A percentile compares a stretch with the other conserved stretches of the same genome.
These are phyloP conservation scores for Aspergillus wentii DNA, from an alignment of 495 filamentous ascomycete species.

Conservation along the genomic window DNA sequence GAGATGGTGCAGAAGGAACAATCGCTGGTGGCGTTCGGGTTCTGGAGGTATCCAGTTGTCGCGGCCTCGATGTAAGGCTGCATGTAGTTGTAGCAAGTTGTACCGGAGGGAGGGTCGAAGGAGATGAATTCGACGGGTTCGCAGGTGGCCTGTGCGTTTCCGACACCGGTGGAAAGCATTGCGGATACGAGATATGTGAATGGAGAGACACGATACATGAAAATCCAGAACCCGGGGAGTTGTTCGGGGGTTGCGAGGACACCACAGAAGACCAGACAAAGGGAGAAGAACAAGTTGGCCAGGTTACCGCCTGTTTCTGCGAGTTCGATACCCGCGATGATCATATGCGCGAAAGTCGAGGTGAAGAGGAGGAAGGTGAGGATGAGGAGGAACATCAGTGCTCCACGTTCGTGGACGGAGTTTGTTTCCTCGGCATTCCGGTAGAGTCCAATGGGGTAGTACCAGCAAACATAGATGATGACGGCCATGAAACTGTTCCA, in stretches of 20 bases:
- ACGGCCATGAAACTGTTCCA: constrained; percentile 65
- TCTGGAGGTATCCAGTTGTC: constrained; percentile 54
- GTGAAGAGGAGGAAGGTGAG: constrained; percentile 54
- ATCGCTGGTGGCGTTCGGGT: constrained; percentile 41
- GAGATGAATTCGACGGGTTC: constrained; percentile 50
- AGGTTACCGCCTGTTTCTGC: constrained; percentile 60
- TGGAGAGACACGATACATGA: constrained; percentile 75
- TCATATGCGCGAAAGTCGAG: constrained; percentile 61
- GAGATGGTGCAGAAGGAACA: constrained; percentile 62
- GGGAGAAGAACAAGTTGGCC: constrained; percentile 57
- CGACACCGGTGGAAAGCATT: constrained; percentile 58
- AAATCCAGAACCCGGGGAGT: constrained; percentile 75
- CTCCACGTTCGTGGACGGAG: constrained; percentile 46
- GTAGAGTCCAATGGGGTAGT: constrained; percentile 64
- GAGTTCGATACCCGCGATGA: constrained; percentile 57
- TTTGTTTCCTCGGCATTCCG: constrained; percentile 42
- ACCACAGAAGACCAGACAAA: constrained; percentile 59
- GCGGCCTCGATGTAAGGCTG: constrained; percentile 35
- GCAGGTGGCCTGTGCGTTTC: constrained; percentile 55
- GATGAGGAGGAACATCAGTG: constrained; percentile 54
- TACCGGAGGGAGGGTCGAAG: constrained; percentile 44
- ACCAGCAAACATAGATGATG: constrained; percentile 61
- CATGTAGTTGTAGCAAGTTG: constrained; percentile 57
- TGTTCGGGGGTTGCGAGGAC: constrained; percentile 59
- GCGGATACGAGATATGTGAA: constrained; percentile 66